Base-by-base conservation (phyloP, 192 early-diverging fungal genomes). In the Linnemannia schmuckeri region DNA sequence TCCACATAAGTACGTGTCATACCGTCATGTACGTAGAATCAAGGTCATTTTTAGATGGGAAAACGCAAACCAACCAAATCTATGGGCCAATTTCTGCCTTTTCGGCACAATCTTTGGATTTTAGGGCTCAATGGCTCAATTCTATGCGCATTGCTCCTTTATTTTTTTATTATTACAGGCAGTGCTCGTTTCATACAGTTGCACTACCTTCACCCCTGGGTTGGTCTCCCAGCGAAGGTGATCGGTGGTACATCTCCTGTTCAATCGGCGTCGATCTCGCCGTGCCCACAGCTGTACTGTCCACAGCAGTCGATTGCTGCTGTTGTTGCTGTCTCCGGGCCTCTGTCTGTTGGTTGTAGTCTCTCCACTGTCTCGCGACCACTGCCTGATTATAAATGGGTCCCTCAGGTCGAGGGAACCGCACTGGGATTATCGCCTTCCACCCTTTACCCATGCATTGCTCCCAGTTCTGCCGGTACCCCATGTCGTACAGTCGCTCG, bases 391-490 rank as follows among this genome's bases (percentile, higher is more conserved):
- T 87, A 40, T 87, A 87, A 3, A 80, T 75, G 0, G 76, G 79
- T 13, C 79, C 85, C 37, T 87, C 85, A 0, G 76, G 79, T 17
- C 85, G n/a, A 20, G 63, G 57, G 42, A 81, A 74, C 57, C 79
- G n/a, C 4, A 78, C 54, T 1, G 85, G 85, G 2, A 87, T 68
- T 20, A 87, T 22, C 6, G 79, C 78, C 35, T 66, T 75, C 85
- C 79, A 87, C 2, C 85, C 83, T 47, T 83, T 76, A 8, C 91
- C 91, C 91, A 92, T 91, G 1, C 88, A 80, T 24, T 82, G 79
- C 22, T 84, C 73, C 91, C 91, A 92, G 63, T 92, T 92, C n/a
- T 85, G 70, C 7, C 77, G 73, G 24, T 61, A 83, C 13, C 90
- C 89, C 41, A 89, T 27, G 40, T 90, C 83, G 81, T 87, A 92